These are phyloP conservation scores for Pseudogymnoascus sp. DNA, from an alignment of 2,329 filamentous ascomycete species.

Conservation along the genomic window DNA sequence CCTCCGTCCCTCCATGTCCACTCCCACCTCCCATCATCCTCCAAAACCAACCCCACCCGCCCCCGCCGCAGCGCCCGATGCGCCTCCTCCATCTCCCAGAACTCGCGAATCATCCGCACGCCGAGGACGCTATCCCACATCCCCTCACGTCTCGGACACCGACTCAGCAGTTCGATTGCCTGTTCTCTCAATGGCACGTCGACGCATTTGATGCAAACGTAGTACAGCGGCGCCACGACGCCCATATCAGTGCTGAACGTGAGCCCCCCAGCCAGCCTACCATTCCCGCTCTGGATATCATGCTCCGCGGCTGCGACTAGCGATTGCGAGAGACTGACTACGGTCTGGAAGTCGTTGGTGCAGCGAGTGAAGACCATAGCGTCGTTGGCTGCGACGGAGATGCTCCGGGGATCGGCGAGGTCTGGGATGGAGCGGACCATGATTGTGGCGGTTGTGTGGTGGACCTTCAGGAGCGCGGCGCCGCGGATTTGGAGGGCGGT, in stretches of 20 bases:
- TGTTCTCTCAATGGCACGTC: constrained; percentile 13
- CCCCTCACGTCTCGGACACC: constrained; percentile 24
- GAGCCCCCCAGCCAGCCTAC: constrained; percentile 11
- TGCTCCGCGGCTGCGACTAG: constrained; percentile 22
- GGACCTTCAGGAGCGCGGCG: constrained; percentile 26
- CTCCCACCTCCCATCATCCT: constrained; percentile 21
- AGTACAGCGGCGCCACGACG: constrained; percentile 26
- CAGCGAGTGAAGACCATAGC: constrained; percentile 3
- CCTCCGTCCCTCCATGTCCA: constrained; percentile 20
- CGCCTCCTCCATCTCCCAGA: constrained; percentile 21
- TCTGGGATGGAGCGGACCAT: constrained; percentile 15
- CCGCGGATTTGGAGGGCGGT: constrained; percentile 23
- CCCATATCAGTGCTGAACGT: constrained; percentile 26
- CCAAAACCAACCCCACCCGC: constrained; percentile 18
- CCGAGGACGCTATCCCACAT: constrained; percentile 26
- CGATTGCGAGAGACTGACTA: constrained; percentile 22
- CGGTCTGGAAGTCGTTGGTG: constrained; percentile 16
- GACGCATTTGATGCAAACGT: constrained; percentile 19
- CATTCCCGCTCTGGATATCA: constrained; percentile 20
- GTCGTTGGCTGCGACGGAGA: background rate
- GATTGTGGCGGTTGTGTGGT: constrained; percentile 20
- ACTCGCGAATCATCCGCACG: constrained; percentile 18
- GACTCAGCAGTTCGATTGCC: constrained; percentile 20
- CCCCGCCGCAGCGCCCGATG: constrained; percentile 12
- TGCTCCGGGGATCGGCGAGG: background rate